These are phyloP conservation scores for Angophora floribunda DNA, from an alignment of 345 rosid genomes.

Conservation along the genomic window DNA sequence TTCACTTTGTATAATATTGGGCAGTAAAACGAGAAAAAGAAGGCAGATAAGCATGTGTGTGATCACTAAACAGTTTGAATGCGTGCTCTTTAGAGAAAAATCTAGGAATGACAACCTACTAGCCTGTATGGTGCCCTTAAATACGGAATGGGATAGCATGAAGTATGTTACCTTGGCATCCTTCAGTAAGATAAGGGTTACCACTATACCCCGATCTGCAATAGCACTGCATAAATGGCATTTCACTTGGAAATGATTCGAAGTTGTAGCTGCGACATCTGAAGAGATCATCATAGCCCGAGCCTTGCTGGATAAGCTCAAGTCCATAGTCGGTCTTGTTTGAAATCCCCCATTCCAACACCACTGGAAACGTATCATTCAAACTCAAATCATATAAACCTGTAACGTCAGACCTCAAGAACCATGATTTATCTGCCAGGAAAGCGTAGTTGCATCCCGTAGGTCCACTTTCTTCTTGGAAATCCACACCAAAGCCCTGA, in stretches of 20 bases:
- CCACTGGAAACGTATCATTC: background rate
- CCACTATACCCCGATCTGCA: fast-evolving
- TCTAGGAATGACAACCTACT: background rate
- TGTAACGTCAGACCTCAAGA: background rate
- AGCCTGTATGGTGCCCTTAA: background rate
- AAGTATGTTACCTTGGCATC: background rate
- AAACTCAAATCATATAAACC: background rate
- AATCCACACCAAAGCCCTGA: background rate
- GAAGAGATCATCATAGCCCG: fast-evolving
- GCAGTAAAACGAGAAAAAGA: background rate
- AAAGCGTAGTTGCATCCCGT: background rate
- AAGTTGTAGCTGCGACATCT: background rate
- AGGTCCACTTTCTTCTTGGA: background rate
- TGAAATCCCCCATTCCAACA: background rate
- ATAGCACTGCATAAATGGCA: background rate
- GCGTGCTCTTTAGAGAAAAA: background rate
- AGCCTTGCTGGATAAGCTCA: fast-evolving
- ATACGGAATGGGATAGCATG: background rate
- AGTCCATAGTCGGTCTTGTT: background rate
- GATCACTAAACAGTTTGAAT: background rate
- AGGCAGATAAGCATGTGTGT: background rate
- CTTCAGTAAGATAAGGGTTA: background rate
- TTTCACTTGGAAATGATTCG: fast-evolving
- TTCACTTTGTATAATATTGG: background rate
- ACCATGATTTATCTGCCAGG: background rate